Base-by-base conservation (phyloP, 1,284 basidiomycete species). In the Sanghuangporus sanghuang region DNA sequence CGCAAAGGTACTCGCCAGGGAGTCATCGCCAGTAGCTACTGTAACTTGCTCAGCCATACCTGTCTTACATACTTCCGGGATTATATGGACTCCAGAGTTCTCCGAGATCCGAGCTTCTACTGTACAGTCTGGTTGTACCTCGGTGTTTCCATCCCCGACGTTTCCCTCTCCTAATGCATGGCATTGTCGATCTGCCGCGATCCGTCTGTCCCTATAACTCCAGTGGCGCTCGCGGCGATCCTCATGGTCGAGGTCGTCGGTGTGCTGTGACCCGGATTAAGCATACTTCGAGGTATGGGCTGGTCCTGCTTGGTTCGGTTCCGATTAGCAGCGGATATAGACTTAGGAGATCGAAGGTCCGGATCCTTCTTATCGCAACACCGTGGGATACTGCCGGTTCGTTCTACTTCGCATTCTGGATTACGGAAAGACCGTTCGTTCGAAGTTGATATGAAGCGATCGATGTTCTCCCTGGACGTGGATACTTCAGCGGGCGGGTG, bases 241-340 rank as follows among this genome's bases (percentile, higher is more conserved):
- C 16, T 46, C 2, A 35, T 3, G 4, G 53, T 38, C 16, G 14
- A 27, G 14, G 14, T 32, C 14, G 38, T 35, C 4, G 60, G 23
- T 21, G 60, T 8, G 18, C 60, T 55, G 11, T 36, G 60, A 16
- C 60, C 60, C 2, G 53, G 52, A 40, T 61, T 35, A 44, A 36
- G 49, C 7, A 53, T 50, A 16, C n/a, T 35, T 16, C 60, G 60
- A 6, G 39, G 60, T 7, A 61, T 61, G 14, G 60, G 60, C 6
- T 44, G 38, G 5, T 40, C 36, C 39, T 56, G 50, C 39, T 55
- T 61, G 11, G 38, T 38, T 16, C 36, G 36, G 12, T 36, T 50
- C 11, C 23, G 32, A 23, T 60, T 32, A 32, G 48, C 18, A 14
- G 58, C 46, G 35, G 18, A 36, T 8, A 52, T 11, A 40, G 58